Evolutionary conservation across 257 asterid species (phyloP).

Genomic region (Handroanthus guayacan): DNA sequence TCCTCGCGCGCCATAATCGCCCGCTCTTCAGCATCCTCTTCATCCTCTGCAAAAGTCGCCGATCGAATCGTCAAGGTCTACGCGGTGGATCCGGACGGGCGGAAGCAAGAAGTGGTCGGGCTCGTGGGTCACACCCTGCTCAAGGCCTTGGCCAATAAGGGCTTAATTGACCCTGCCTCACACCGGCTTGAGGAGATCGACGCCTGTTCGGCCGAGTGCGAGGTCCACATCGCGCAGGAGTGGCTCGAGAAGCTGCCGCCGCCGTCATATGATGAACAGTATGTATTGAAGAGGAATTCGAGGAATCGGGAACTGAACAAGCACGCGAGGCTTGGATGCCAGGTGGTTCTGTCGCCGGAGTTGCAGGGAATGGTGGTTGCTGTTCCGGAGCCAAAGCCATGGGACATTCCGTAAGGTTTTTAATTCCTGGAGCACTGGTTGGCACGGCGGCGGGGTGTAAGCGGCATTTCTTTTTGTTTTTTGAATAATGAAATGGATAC

Average conservation of each 20-base stretch:
- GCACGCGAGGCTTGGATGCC: constrained; percentile 69
- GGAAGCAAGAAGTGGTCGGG: constrained; percentile 62
- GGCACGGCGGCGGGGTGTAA: constrained; percentile 42
- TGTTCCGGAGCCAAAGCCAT: constrained; percentile 58
- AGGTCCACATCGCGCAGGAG: constrained; percentile 97
- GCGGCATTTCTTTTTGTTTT: constrained; percentile 19
- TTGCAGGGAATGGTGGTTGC: constrained; percentile 69
- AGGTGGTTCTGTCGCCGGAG: constrained; percentile 57
- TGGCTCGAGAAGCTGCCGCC: constrained; percentile 96
- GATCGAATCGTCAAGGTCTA: constrained; percentile 86
- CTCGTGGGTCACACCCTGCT: constrained; percentile 88
- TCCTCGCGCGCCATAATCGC: constrained; percentile 42
- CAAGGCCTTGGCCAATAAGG: constrained; percentile 74
- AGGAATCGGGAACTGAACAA: constrained; percentile 56
- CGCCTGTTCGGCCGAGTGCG: constrained; percentile 98
- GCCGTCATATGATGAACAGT: constrained; percentile 61
- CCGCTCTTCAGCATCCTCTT: constrained; percentile 41
- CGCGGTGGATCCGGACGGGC: constrained; percentile 86
- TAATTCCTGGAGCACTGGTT: constrained; percentile 35
- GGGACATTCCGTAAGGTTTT: constrained; percentile 62
- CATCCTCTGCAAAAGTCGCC: constrained; percentile 77
- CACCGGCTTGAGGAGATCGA: constrained; percentile 94
- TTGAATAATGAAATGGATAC: constrained; percentile 43
- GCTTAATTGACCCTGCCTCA: constrained; percentile 89
- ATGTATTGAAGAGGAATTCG: constrained; percentile 64